A percentile compares a stretch with the other conserved stretches of the same genome.
phyloP scores from a whole-genome alignment of 176 grass and related monocot genomes.

The Phoenix roebelenii region DNA sequence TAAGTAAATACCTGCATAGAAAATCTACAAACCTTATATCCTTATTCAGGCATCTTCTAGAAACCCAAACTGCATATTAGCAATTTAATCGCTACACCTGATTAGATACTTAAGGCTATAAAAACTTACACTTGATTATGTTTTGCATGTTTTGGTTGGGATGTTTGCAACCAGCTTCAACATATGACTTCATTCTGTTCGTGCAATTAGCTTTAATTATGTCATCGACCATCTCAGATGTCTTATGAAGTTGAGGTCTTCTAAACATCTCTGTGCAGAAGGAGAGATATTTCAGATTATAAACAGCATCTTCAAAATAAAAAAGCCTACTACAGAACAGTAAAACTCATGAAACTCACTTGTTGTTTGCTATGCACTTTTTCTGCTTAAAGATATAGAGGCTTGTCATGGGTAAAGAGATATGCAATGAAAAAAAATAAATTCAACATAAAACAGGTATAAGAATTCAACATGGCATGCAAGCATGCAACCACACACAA shows the following conservation, averaged over 20 bases:
- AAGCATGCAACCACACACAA: no score
- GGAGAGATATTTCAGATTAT: background rate
- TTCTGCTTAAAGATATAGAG: no score
- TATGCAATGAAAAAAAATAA: no score
- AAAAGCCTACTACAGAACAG: background rate
- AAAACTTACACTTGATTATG: constrained; percentile 54
- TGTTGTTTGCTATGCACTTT: no score
- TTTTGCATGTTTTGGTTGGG: constrained; percentile 31
- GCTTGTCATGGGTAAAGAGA: no score
- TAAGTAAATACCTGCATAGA: no score
- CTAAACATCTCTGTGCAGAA: constrained; percentile 32
- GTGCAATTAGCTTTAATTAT: constrained; percentile 55
- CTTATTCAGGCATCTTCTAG: background rate
- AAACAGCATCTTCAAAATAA: background rate
- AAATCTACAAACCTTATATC: no score
- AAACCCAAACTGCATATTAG: background rate
- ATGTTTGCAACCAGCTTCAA: constrained; percentile 44
- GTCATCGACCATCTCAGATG: constrained; percentile 23
- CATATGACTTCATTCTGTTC: constrained; percentile 44
- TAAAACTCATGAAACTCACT: background rate
- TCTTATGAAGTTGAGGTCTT: constrained; percentile 24
- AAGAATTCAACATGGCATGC: no score
- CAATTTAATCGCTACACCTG: background rate
- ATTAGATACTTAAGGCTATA: background rate
- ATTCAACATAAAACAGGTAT: no score